Conservation (phyloP, 192 early-diverging fungal genomes). For the Coemansia sp. region DNA sequence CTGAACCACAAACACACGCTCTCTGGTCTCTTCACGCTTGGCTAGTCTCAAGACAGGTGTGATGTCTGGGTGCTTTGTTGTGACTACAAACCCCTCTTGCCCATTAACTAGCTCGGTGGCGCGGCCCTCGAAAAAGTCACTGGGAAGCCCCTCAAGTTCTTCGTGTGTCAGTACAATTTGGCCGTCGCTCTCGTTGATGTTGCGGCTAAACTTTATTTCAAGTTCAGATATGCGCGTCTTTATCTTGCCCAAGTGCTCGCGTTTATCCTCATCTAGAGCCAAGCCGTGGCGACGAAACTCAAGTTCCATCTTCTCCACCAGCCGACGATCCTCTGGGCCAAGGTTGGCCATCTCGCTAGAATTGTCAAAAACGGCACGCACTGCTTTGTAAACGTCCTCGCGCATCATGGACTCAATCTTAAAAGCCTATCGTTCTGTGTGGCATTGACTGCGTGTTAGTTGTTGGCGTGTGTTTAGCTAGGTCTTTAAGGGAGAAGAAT, state of each 20-base stretch:
- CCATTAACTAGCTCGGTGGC: conserved; percentile 61
- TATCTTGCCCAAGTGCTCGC: conserved; percentile 58
- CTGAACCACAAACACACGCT: conserved; percentile 46
- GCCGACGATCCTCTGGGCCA: conserved; percentile 59
- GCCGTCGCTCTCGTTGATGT: conserved; percentile 64
- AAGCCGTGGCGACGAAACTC: conserved; percentile 71
- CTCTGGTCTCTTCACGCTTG: conserved; percentile 57
- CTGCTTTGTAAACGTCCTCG: conserved; percentile 58
- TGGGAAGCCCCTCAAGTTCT: conserved; percentile 74
- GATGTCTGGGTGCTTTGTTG: conserved; percentile 70
- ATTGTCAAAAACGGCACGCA: conserved; percentile 47
- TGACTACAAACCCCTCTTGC: conserved; percentile 61
- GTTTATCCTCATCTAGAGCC: conserved; percentile 57
- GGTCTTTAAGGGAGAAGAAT: not conserved
- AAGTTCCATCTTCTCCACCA: conserved; percentile 61
- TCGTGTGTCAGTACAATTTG: conserved; percentile 51
- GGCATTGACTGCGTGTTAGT: not conserved
- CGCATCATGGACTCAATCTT: conserved; percentile 63
- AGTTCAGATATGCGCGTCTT: conserved; percentile 68
- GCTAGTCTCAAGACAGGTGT: conserved; percentile 53
- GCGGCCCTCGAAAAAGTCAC: conserved; percentile 65
- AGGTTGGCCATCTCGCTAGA: conserved; percentile 32
- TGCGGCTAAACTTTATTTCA: conserved; percentile 67
- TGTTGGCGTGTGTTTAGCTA: not conserved
- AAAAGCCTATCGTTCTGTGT: conserved; percentile 33